phyloP scores from a whole-genome alignment of 257 asterid species.

The Rubia yunnanensis region DNA sequence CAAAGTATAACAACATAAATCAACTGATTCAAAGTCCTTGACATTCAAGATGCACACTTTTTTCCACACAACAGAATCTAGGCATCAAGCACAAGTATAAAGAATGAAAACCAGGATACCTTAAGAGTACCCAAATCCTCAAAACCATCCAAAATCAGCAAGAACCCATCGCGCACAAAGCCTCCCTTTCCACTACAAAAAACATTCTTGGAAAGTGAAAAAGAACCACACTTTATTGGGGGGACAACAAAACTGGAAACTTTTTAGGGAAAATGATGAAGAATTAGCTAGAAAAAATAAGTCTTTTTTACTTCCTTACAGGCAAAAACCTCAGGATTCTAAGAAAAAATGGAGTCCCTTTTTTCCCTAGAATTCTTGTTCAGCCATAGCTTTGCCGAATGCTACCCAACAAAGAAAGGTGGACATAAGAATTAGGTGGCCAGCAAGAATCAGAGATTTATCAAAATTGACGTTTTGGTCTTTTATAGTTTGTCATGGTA shows the following conservation, averaged over 20 bases:
- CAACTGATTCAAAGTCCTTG: constrained; percentile 2
- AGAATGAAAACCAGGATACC: constrained; percentile 2
- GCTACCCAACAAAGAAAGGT: not conserved
- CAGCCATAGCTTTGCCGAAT: not conserved
- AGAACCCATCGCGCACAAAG: constrained; percentile 3
- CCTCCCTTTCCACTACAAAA: not conserved
- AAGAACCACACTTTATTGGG: not conserved
- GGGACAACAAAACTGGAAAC: not conserved
- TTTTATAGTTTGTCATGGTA: not conserved
- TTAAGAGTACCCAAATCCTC: constrained; percentile 5
- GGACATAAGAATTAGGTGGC: constrained; percentile 7
- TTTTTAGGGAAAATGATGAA: not conserved
- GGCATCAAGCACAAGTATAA: not conserved
- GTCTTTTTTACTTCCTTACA: not conserved
- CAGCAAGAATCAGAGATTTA: not conserved
- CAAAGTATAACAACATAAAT: not conserved
- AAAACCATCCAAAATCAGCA: not conserved
- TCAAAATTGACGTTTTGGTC: not conserved
- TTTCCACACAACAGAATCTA: constrained; percentile 4
- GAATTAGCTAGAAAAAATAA: not conserved
- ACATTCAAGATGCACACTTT: constrained; percentile 6
- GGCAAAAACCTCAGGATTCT: not conserved
- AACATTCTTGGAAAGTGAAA: constrained; percentile 1
- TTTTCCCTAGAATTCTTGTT: not conserved
- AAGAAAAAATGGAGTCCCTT: not conserved